These are phyloP conservation scores for Pulveroboletus sp. DNA, from an alignment of 768 basidiomycete species.

Conservation along the genomic window DNA sequence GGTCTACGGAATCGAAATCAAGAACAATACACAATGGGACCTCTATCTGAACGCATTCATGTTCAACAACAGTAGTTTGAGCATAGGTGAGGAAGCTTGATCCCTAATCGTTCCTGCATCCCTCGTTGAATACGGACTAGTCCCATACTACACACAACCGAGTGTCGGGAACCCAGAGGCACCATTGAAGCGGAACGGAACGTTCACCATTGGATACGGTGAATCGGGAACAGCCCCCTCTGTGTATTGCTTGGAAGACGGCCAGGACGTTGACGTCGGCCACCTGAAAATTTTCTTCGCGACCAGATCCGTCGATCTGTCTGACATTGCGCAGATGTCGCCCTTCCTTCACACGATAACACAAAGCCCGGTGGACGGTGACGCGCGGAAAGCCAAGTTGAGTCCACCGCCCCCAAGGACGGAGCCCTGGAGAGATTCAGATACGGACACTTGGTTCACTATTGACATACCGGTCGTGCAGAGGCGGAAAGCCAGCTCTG, in stretches of 20 bases:
- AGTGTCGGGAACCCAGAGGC: not conserved
- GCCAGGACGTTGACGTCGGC: not conserved
- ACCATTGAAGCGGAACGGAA: not conserved
- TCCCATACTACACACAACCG: not conserved
- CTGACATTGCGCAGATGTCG: not conserved
- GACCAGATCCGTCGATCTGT: not conserved
- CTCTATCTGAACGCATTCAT: not conserved
- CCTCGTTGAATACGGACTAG: not conserved
- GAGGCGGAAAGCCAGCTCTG: not conserved
- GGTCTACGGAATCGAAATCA: conserved; percentile 4
- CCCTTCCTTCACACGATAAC: not conserved
- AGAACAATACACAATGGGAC: conserved; percentile 3
- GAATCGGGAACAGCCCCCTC: conserved; percentile 2
- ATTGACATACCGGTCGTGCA: not conserved
- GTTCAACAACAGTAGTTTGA: not conserved
- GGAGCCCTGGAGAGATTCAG: not conserved
- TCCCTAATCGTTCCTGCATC: too few species aligned
- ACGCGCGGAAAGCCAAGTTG: not conserved
- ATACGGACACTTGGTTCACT: not conserved
- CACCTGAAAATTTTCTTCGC: conserved; percentile 1
- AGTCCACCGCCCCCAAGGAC: not conserved
- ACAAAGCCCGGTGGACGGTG: not conserved
- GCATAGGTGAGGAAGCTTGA: not conserved
- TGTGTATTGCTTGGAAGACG: conserved; percentile 1
- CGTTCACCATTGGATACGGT: not conserved